These are phyloP conservation scores for Boletellus ananas DNA, from an alignment of 768 basidiomycete genomes.

Conservation along the genomic window DNA sequence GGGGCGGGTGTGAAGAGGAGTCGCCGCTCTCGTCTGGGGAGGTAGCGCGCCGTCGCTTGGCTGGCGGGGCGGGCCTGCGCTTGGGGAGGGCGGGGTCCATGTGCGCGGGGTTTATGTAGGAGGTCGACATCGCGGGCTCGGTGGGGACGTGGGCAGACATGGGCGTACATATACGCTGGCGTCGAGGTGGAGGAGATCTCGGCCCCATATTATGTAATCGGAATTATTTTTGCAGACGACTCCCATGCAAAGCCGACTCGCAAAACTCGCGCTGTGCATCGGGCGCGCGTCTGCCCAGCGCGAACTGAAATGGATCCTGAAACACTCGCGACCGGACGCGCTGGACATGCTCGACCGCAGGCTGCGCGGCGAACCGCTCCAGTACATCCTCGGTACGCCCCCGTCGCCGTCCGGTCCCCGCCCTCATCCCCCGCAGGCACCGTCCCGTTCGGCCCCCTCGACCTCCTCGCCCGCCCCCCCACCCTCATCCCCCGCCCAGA, in stretches of 20 bases:
- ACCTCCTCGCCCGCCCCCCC: constrained; percentile 69
- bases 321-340: constrained; percentile 16
- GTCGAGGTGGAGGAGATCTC: constrained; percentile 12
- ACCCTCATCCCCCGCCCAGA: constrained; percentile 94
- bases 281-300: constrained; percentile 34
- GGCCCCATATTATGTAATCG: constrained; percentile 20
- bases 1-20: constrained; percentile 38
- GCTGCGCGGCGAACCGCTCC: constrained; percentile 70
- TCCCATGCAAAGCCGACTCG: constrained; percentile 16
- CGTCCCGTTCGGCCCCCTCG: constrained; percentile 84
- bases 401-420: not conserved
- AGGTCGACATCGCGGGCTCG: constrained; percentile 9
- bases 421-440: constrained; percentile 41
- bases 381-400: constrained; percentile 78
- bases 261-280: constrained; percentile 32
- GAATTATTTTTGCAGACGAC: not conserved
- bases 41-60: constrained; percentile 62
- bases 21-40: constrained; percentile 57
- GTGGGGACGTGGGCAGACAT: constrained; percentile 4
- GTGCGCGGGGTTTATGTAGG: constrained; percentile 42
- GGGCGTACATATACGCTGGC: not conserved
- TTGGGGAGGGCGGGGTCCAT: constrained; percentile 32
- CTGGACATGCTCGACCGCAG: constrained; percentile 56
- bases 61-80: constrained; percentile 38
- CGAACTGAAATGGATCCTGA: constrained; percentile 50